Percentiles rank a stretch among this genome's conserved stretches.
phyloP scores from a whole-genome alignment of 2,329 filamentous ascomycete species.

The Calonectria pauciramosa region DNA sequence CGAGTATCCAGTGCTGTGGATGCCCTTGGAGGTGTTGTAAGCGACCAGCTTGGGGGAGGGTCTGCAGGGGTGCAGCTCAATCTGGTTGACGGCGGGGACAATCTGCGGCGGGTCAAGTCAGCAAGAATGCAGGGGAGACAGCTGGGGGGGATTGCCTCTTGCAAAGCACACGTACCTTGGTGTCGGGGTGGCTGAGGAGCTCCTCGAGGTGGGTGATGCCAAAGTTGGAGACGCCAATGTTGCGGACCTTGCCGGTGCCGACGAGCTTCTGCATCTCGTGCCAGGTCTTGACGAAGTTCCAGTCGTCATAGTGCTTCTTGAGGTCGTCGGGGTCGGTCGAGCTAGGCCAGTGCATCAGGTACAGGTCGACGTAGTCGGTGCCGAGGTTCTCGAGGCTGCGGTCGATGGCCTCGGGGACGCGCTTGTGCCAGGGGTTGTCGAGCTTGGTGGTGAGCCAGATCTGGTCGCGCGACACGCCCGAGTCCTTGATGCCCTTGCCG shows the following conservation, averaged over 20 bases:
- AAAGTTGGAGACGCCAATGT: slow-evolving; percentile 92
- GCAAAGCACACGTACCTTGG: slow-evolving; percentile 61
- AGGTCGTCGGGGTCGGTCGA: slow-evolving; percentile 72
- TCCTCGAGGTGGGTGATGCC: slow-evolving; percentile 84
- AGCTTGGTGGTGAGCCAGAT: slow-evolving; percentile 87
- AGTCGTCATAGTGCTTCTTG: slow-evolving; percentile 80
- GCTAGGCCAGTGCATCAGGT: slow-evolving; percentile 80
- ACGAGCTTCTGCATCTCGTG: slow-evolving; percentile 79
- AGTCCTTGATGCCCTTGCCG: slow-evolving; percentile 73
- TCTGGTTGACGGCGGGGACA: slow-evolving; percentile 81
- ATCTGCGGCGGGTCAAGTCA: slow-evolving; percentile 53
- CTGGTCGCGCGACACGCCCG: slow-evolving; percentile 74
- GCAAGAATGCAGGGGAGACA: neutral
- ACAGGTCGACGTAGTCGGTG: slow-evolving; percentile 77
- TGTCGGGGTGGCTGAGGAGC: slow-evolving; percentile 75
- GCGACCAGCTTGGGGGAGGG: slow-evolving; percentile 83
- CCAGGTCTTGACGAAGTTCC: slow-evolving; percentile 88
- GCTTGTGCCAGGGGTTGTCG: slow-evolving; percentile 83
- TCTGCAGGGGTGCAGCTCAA: slow-evolving; percentile 86
- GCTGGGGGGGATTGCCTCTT: neutral
- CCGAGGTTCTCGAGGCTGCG: slow-evolving; percentile 72
- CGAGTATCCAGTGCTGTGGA: slow-evolving; percentile 82
- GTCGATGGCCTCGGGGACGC: slow-evolving; percentile 73
- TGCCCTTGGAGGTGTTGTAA: slow-evolving; percentile 80
- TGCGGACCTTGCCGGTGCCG: slow-evolving; percentile 78